phyloP scores from a whole-genome alignment of 139 green algal species.

The Edaphochlamys debaryana region DNA sequence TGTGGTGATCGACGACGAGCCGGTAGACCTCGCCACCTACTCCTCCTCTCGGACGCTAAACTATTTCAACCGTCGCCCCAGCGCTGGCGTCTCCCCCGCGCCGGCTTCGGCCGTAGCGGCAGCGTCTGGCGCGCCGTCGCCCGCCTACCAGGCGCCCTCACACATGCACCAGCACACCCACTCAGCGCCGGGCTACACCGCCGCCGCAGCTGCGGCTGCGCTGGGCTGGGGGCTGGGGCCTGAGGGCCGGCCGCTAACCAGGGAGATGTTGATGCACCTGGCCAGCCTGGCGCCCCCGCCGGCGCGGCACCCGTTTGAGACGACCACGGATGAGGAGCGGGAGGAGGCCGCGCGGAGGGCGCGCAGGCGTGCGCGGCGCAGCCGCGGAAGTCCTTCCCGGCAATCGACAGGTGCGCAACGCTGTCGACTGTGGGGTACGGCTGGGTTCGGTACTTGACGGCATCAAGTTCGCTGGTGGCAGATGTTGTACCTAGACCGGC shows the following conservation, averaged over 20 bases:
- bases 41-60: not conserved
- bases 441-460: too few relatives aligned
- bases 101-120: not conserved
- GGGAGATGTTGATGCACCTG: conserved; percentile 36
- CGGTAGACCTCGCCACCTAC: conserved; percentile 19
- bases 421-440: too few relatives aligned
- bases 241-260: not conserved
- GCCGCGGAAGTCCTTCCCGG: not conserved
- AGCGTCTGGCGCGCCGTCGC: not conserved
- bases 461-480: too few relatives aligned
- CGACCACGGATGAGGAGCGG: conserved; percentile 31
- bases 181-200: too few relatives aligned
- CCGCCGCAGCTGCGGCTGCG: not conserved
- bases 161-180: too few relatives aligned
- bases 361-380: not conserved
- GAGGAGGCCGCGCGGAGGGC: conserved; percentile 14
- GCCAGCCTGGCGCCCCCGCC: not conserved
- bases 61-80: not conserved
- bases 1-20: conserved; percentile 40
- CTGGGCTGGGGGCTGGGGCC: too few relatives aligned
- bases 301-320: conserved; percentile 25
- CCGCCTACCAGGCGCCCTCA: too few relatives aligned
- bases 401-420: not conserved
- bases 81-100: not conserved
- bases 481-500: too few relatives aligned